phyloP scores from a whole-genome alignment of 345 rosid genomes.

The Acer campestre region DNA sequence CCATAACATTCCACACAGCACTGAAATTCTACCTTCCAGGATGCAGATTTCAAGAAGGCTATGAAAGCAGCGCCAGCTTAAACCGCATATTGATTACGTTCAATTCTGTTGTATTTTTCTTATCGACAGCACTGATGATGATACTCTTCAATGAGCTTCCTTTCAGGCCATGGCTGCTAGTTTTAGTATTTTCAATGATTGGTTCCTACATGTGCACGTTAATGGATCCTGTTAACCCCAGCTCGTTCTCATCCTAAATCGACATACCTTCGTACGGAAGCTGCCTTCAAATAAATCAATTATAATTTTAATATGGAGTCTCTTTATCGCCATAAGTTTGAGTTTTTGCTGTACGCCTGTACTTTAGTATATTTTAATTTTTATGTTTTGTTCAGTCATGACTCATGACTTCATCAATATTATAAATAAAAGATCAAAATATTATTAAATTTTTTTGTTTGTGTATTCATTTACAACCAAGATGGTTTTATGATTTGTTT shows the following conservation, averaged over 20 bases:
- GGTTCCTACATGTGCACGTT: background rate
- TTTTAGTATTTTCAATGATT: background rate
- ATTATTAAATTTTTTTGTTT: background rate
- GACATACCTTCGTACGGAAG: background rate
- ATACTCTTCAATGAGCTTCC: background rate
- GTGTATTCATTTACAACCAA: background rate
- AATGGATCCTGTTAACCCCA: background rate
- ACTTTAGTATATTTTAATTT: too few relatives aligned
- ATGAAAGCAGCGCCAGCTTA: background rate
- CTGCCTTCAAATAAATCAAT: background rate
- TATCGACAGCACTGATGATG: background rate
- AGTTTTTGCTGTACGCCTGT: too few relatives aligned
- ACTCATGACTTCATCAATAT: too few relatives aligned
- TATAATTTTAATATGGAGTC: too few relatives aligned
- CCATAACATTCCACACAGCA: background rate
- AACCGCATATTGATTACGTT: background rate
- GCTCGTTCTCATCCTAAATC: background rate
- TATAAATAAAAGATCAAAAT: too few relatives aligned
- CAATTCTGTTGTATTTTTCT: slow-evolving; percentile 19
- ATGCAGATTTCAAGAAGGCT: background rate
- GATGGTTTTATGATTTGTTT: too few relatives aligned
- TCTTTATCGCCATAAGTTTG: too few relatives aligned
- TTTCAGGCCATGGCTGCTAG: background rate
- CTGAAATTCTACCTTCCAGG: background rate
- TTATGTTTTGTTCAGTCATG: too few relatives aligned